Base-by-base conservation (phyloP, 495 filamentous ascomycete species). In the Annulohypoxylon bovei region DNA sequence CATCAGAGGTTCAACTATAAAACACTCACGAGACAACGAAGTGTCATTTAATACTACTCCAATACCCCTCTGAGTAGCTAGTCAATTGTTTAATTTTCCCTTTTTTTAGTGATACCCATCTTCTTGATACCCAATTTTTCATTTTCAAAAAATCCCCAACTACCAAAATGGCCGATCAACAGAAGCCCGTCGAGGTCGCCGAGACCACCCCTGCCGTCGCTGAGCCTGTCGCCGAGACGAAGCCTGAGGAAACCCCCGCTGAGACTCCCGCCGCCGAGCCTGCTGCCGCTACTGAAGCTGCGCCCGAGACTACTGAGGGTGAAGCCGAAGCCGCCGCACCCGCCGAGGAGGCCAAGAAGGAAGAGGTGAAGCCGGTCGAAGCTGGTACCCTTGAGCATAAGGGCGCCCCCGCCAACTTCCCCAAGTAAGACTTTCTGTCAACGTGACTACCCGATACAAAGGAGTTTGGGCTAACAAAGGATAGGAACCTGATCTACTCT, bases 371-470 rank as follows among this genome's bases (percentile, higher is more conserved):
- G 80, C 88, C 88, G 35, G 82, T 92, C 65, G 87, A 87, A 68
- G 90, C 94, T 77, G 95, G 95, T 65, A 82, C 83, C 67, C 87
- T 97, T 39, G 91, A 90, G 73, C 90, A 94, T 91, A 97, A 97
- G 87, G 91, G 85, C 63, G 90, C 93, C 42, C 93, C 93, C 44
- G 81, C 81, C 71, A 83, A 81, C 83, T 88, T 97, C 67, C 86
- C 94, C 80, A 95, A 97, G 95, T 98, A 89, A 83, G 93, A 81
- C 27, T n/a, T 52, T 32, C 20, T 22, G 28, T 14, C 7, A 35
- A 52, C 4, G 18, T 28, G 2, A 4, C 33, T 11, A 9, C 22
- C 4, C 3, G 11, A 6, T 33, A 53, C 49, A 53, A 53, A 22
- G 49, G 49, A n/a, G 7, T 25, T 14, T 14, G 16, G 32, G 30